Conservation (phyloP, 371 early-diverging fungal species). For the Syncephalastrum racemosum region DNA sequence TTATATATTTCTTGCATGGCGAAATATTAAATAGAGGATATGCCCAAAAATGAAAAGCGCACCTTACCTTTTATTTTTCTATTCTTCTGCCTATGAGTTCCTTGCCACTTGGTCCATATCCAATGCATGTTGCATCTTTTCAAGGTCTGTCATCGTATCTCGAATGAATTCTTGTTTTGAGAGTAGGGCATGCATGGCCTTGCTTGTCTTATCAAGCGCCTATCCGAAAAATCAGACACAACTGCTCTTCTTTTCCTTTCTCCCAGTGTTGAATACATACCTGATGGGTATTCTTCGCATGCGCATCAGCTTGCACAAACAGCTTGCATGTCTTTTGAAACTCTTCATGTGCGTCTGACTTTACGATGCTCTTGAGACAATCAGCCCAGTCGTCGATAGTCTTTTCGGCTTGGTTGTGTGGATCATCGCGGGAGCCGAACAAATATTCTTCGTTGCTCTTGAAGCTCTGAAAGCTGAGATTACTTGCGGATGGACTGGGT, state of each 20-base stretch:
- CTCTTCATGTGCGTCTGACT: slow-evolving; percentile 18
- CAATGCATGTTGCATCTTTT: too few relatives aligned
- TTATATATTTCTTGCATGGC: too few relatives aligned
- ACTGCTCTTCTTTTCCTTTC: too few relatives aligned
- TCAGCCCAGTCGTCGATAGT: slow-evolving; percentile 30
- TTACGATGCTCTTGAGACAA: slow-evolving; percentile 15
- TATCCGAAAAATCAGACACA: slow-evolving; percentile 4
- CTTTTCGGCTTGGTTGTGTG: slow-evolving; percentile 26
- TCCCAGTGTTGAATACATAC: neutral
- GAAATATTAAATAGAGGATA: too few relatives aligned
- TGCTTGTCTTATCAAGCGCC: slow-evolving; percentile 14
- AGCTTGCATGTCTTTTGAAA: slow-evolving; percentile 24
- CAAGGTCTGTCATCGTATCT: too few relatives aligned
- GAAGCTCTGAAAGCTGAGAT: slow-evolving; percentile 10
- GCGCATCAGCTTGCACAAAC: slow-evolving; percentile 27
- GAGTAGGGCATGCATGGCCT: slow-evolving; percentile 4
- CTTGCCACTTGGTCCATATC: too few relatives aligned
- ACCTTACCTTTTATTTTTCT: too few relatives aligned
- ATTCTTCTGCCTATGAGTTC: too few relatives aligned
- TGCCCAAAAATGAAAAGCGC: too few relatives aligned
- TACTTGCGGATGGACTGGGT: slow-evolving; percentile 9
- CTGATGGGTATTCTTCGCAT: slow-evolving; percentile 26
- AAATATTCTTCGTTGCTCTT: slow-evolving; percentile 7
- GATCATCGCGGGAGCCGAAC: slow-evolving; percentile 26
- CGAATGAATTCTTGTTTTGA: too few relatives aligned